Conservation (phyloP, 176 grass and related monocot species). For the Rhipidocladum racemiflorum region DNA sequence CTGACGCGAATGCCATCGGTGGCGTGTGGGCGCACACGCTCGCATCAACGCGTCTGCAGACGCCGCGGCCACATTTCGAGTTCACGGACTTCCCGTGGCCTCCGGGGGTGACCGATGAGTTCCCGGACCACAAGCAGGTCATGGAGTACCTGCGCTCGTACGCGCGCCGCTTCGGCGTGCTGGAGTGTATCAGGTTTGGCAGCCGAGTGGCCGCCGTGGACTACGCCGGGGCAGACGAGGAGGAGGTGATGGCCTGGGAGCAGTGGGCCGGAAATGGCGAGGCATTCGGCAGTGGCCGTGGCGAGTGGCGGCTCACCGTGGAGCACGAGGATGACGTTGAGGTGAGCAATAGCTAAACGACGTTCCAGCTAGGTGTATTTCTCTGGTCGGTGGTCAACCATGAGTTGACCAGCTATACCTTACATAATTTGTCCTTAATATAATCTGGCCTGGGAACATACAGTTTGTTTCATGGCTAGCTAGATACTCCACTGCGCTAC, state of each 20-base stretch:
- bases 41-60: constrained; percentile 46
- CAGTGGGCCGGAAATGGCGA: constrained; percentile 64
- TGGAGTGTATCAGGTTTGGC: constrained; percentile 45
- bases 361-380: no score
- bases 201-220: constrained; percentile 40
- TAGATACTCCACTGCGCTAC: no score
- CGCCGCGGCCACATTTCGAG: neutral
- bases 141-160: constrained; percentile 62
- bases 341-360: neutral
- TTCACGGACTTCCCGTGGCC: constrained; percentile 67
- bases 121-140: constrained; percentile 51
- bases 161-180: constrained; percentile 64
- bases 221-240: constrained; percentile 29
- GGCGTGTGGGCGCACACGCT: constrained; percentile 63
- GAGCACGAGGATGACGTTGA: neutral
- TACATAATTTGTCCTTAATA: no score
- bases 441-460: no score
- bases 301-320: constrained; percentile 33
- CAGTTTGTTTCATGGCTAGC: no score
- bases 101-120: constrained; percentile 1
- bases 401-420: no score
- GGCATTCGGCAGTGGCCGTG: constrained; percentile 48
- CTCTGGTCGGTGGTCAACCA: no score
- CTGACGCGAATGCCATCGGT: constrained; percentile 34
- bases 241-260: constrained; percentile 33